phyloP scores from a whole-genome alignment of 2,329 filamentous ascomycete species.

The Tolypocladium guangdongense region DNA sequence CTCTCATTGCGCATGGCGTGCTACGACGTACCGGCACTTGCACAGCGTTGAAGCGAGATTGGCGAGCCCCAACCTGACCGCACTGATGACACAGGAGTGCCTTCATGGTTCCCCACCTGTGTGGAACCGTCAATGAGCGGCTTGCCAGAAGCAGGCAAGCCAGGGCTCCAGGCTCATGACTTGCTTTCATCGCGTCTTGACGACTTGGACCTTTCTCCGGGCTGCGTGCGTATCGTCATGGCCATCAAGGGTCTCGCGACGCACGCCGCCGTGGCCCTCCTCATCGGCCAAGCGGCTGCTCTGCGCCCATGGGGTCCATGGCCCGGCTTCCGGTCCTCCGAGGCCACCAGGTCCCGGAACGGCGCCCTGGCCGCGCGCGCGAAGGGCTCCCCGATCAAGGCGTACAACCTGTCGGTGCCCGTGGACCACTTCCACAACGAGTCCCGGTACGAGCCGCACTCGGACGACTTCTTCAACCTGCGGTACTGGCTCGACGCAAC shows the following conservation, averaged over 20 bases:
- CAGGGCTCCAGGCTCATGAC: too few species aligned
- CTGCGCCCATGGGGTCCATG: background rate
- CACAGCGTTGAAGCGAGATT: too few species aligned
- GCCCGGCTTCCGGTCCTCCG: background rate
- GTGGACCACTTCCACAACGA: slow-evolving; percentile 82
- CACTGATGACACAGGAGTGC: too few species aligned
- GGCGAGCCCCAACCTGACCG: too few species aligned
- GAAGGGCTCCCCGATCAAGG: slow-evolving; percentile 5
- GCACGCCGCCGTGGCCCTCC: background rate
- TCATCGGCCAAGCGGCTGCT: background rate
- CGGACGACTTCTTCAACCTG: slow-evolving; percentile 53
- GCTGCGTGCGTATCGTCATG: too few species aligned
- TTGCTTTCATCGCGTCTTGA: too few species aligned
- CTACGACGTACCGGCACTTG: too few species aligned
- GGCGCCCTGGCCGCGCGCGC: background rate
- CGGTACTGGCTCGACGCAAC: slow-evolving; percentile 77
- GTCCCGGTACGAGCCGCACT: slow-evolving; percentile 65
- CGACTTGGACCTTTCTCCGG: too few species aligned
- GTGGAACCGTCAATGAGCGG: too few species aligned
- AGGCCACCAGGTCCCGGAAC: background rate
- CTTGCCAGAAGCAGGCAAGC: too few species aligned
- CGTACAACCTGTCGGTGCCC: slow-evolving; percentile 31
- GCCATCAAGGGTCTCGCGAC: background rate
- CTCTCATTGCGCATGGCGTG: too few species aligned
- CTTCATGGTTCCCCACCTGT: too few species aligned